Percentiles rank a stretch among this genome's conserved stretches.
Evolutionary conservation across 148 eudicot genomes (phyloP).

Genomic region (Rhododendron henanense): DNA sequence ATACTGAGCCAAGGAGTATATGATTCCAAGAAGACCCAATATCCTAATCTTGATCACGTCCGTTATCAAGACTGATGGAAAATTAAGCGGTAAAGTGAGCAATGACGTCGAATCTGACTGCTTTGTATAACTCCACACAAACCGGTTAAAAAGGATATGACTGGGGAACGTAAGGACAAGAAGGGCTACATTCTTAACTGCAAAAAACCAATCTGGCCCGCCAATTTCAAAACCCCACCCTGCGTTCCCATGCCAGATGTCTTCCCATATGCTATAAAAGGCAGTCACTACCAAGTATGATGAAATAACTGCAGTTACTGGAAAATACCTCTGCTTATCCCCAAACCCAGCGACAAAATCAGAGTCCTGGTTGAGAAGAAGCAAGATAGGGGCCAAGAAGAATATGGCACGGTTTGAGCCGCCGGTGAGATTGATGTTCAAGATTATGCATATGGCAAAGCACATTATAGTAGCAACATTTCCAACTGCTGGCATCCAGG

Average conservation of each 20-base stretch:
- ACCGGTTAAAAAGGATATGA: conserved; percentile 83
- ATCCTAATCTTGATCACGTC: conserved; percentile 88
- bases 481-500: conserved; percentile 99
- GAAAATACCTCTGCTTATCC: conserved; percentile 95
- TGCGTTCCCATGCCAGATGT: conserved; percentile 81
- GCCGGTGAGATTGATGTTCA: conserved; percentile 77
- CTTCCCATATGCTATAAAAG: conserved; percentile 78
- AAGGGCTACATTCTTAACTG: conserved; percentile 87
- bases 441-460: conserved; percentile 86
- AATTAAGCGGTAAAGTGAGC: conserved; percentile 81
- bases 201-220: conserved; percentile 87
- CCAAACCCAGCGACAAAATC: conserved; percentile 99
- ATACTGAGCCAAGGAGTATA: conserved; percentile 87
- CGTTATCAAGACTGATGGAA: conserved; percentile 72
- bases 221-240: conserved; percentile 95
- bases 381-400: conserved; percentile 88
- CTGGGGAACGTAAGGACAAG: conserved; percentile 88
- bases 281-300: conserved; percentile 70
- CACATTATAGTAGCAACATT: conserved; percentile 94
- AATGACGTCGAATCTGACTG: conserved; percentile 67
- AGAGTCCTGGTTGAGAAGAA: conserved; percentile 91
- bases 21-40: conserved; percentile 81
- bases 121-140: conserved; percentile 88
- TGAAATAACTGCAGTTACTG: conserved; percentile 73
- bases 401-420: conserved; percentile 97